Percentiles rank a stretch among this genome's conserved stretches.
phyloP scores from a whole-genome alignment of 768 basidiomycete species.

The Rhodosporidiobolus odoratus region DNA sequence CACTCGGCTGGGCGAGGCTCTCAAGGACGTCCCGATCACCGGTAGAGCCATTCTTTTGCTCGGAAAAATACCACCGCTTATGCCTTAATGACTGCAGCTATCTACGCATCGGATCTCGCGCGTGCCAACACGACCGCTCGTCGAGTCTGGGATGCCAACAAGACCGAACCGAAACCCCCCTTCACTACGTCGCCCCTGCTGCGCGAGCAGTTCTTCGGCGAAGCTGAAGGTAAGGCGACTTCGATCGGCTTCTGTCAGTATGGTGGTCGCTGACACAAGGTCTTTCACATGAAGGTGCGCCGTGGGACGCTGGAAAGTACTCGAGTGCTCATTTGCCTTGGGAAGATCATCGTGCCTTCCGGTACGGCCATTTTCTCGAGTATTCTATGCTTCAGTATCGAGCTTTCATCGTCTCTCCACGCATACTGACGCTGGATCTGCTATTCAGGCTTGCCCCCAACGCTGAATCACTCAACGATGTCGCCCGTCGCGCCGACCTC shows the following conservation, averaged over 20 bases:
- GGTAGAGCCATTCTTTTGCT: conserved; percentile 36
- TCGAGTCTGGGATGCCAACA: conserved; percentile 29
- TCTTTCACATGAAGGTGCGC: neutral
- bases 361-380: neutral
- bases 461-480: conserved; percentile 49
- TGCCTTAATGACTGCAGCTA: conserved; percentile 27
- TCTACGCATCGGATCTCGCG: conserved; percentile 48
- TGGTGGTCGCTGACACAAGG: conserved; percentile 40
- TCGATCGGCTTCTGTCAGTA: conserved; percentile 21
- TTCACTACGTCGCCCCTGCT: conserved; percentile 39
- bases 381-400: too few species aligned
- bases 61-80: neutral
- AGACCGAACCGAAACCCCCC: conserved; percentile 13
- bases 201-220: conserved; percentile 50
- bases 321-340: conserved; percentile 28
- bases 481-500: conserved; percentile 45
- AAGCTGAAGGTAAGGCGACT: conserved; percentile 46
- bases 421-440: too few species aligned
- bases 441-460: conserved; percentile 41
- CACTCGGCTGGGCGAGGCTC: conserved; percentile 31
- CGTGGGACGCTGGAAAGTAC: conserved; percentile 32
- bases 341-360: conserved; percentile 44
- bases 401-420: too few species aligned
- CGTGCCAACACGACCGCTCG: conserved; percentile 49
- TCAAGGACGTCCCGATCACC: conserved; percentile 38